Conservation (phyloP, 2,329 filamentous ascomycete genomes). For the Aspergillus sp. region DNA sequence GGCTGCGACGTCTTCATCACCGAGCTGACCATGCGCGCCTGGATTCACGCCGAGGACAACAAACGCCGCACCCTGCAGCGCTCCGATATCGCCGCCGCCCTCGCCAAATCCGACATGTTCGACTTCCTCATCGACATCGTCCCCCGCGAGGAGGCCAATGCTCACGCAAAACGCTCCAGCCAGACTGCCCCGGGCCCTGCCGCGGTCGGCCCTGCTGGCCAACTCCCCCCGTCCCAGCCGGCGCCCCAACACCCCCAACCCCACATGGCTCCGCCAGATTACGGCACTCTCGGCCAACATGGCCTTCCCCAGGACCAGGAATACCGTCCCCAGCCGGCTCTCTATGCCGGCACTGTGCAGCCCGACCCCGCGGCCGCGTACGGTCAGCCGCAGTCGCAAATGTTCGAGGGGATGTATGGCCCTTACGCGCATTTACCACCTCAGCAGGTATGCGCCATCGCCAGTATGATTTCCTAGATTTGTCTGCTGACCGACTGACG, state of each 20-base stretch:
- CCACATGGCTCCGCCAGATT: slow-evolving; percentile 47
- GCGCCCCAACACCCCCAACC: slow-evolving; percentile 46
- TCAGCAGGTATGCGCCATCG: slow-evolving; percentile 58
- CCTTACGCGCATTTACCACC: slow-evolving; percentile 66
- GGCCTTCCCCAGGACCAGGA: slow-evolving; percentile 60
- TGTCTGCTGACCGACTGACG: too few species aligned
- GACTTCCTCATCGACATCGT: slow-evolving; percentile 99
- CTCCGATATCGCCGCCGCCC: slow-evolving; percentile 88
- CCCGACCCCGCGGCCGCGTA: slow-evolving; percentile 62
- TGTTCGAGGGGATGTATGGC: slow-evolving; percentile 83
- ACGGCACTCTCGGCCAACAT: slow-evolving; percentile 54
- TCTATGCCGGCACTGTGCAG: slow-evolving; percentile 75
- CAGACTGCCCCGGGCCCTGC: slow-evolving; percentile 43
- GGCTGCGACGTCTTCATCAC: slow-evolving; percentile 99
- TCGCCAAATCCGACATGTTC: slow-evolving; percentile 99
- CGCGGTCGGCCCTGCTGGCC: slow-evolving; percentile 22
- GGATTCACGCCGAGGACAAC: slow-evolving; percentile 99
- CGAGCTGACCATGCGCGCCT: slow-evolving; percentile 96
- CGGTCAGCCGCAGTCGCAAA: slow-evolving; percentile 62
- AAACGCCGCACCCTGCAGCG: slow-evolving; percentile 91
- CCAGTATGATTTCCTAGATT: slow-evolving; percentile 3
- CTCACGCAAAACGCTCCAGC: slow-evolving; percentile 67
- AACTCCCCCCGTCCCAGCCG: slow-evolving; percentile 36
- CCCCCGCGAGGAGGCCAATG: slow-evolving; percentile 82
- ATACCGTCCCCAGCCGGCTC: slow-evolving; percentile 67